Conservation (phyloP, 2,329 filamentous ascomycete species). For the Penicillium crustosum region DNA sequence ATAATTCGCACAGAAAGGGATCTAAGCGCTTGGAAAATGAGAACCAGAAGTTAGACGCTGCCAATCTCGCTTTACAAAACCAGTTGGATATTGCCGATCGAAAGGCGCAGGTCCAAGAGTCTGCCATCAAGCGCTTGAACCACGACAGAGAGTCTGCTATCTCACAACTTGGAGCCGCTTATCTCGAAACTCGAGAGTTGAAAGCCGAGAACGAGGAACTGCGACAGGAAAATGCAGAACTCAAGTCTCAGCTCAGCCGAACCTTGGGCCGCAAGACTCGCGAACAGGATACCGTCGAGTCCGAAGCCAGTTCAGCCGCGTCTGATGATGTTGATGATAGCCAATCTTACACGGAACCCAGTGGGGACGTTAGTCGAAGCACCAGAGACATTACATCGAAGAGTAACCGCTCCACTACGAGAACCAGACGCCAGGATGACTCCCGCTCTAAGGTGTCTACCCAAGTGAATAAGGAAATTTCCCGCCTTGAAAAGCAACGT, state of each 20-base stretch:
- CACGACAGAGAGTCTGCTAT: constrained; percentile 59
- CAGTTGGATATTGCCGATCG: constrained; percentile 57
- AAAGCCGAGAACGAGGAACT: constrained; percentile 43
- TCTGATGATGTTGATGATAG: constrained; percentile 32
- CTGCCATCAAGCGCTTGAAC: constrained; percentile 54
- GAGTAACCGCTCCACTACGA: constrained; percentile 30
- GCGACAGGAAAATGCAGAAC: constrained; percentile 40
- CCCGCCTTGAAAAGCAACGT: constrained; percentile 38
- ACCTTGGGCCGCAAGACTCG: constrained; percentile 24
- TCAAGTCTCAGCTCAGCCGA: constrained; percentile 38
- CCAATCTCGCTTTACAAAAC: constrained; percentile 55
- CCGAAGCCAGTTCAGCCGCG: constrained; percentile 27
- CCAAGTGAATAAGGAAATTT: constrained; percentile 40
- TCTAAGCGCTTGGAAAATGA: constrained; percentile 35
- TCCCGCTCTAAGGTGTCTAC: constrained; percentile 33
- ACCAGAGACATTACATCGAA: constrained; percentile 33
- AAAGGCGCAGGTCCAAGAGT: constrained; percentile 55
- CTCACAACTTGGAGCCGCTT: constrained; percentile 58
- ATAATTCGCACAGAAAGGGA: constrained; percentile 42
- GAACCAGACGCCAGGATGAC: constrained; percentile 28
- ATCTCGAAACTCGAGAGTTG: constrained; percentile 51
- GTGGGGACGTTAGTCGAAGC: constrained; percentile 29
- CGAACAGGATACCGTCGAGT: constrained; percentile 31
- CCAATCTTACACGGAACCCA: constrained; percentile 33
- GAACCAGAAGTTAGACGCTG: constrained; percentile 51